These are phyloP conservation scores for Trichoderma arundinaceum DNA, from an alignment of 2,329 filamentous ascomycete genomes.

Conservation along the genomic window DNA sequence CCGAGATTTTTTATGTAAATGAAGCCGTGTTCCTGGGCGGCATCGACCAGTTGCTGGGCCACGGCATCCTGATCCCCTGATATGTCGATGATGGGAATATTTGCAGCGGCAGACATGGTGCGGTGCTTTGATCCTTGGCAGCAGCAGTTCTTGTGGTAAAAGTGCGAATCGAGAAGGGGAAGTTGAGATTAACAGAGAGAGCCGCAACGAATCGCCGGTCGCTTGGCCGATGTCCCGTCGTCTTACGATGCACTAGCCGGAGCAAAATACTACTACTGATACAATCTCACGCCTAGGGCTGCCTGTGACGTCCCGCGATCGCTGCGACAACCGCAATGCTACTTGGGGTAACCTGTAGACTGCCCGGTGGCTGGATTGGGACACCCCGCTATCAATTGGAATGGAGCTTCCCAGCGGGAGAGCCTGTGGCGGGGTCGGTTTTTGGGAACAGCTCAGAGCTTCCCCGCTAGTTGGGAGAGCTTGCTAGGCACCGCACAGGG, in stretches of 20 bases:
- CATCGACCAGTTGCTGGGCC: constrained; percentile 75
- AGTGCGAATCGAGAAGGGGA: no score
- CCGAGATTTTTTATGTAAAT: constrained; percentile 83
- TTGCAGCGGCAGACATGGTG: constrained; percentile 43
- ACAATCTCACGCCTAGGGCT: background rate
- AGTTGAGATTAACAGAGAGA: background rate
- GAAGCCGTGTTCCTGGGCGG: constrained; percentile 84
- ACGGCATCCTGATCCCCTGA: constrained; percentile 60
- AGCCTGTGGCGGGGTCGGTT: constrained; percentile 8
- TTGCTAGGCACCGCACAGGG: background rate
- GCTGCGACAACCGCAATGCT: background rate
- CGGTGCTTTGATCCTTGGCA: no score
- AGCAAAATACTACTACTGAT: no score
- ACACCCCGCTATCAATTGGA: constrained; percentile 19
- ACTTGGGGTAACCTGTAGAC: no score
- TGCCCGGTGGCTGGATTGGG: background rate
- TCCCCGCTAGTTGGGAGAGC: constrained; percentile 8
- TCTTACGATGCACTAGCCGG: no score
- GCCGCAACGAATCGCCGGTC: no score
- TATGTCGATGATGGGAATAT: constrained; percentile 85
- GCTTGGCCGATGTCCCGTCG: no score
- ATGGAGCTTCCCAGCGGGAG: background rate
- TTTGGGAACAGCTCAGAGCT: constrained; percentile 5
- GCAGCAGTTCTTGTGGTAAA: no score
- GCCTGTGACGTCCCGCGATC: constrained; percentile 17